A percentile compares a stretch with the other conserved stretches of the same genome.
Conservation (phyloP, 2,329 filamentous ascomycete genomes). For the Tolypocladium amazonense region DNA sequence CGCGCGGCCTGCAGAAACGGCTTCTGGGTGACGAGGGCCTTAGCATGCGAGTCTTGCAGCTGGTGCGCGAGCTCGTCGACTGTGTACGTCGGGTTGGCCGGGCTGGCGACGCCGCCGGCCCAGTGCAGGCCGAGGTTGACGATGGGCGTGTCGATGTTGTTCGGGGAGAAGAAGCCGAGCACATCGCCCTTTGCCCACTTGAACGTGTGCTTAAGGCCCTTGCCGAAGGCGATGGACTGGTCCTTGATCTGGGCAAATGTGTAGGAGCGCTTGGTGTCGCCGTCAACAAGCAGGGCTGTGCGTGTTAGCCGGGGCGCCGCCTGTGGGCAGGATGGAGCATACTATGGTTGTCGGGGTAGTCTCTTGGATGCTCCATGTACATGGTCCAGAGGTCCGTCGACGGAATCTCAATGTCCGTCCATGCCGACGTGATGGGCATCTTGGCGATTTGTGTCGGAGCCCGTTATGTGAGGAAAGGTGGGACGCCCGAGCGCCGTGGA, state of each 20-base stretch:
- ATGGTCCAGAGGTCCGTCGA: slow-evolving; percentile 68
- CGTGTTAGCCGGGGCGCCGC: background rate
- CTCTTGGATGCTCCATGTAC: slow-evolving; percentile 58
- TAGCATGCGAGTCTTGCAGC: slow-evolving; percentile 66
- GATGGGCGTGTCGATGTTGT: slow-evolving; percentile 72
- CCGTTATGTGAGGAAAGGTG: too few relatives aligned
- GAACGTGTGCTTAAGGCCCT: slow-evolving; percentile 63
- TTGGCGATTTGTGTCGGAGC: background rate
- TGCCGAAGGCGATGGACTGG: slow-evolving; percentile 64
- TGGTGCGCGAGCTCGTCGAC: slow-evolving; percentile 76
- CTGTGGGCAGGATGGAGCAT: slow-evolving; percentile 7
- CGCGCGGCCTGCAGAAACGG: slow-evolving; percentile 52
- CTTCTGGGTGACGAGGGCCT: slow-evolving; percentile 64
- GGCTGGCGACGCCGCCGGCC: slow-evolving; percentile 74
- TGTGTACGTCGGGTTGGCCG: slow-evolving; percentile 82
- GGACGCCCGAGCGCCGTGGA: too few relatives aligned
- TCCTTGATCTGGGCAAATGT: slow-evolving; percentile 58
- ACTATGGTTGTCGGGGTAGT: slow-evolving; percentile 69
- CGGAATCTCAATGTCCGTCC: slow-evolving; percentile 57
- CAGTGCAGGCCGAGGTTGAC: slow-evolving; percentile 71
- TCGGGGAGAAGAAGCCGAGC: slow-evolving; percentile 72
- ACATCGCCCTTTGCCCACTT: slow-evolving; percentile 78
- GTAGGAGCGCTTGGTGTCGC: slow-evolving; percentile 56
- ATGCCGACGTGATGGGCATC: slow-evolving; percentile 65
- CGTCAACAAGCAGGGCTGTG: slow-evolving; percentile 68